These are phyloP conservation scores for Batkoa obscura DNA, from an alignment of 371 early-diverging fungal genomes.

Conservation along the genomic window DNA sequence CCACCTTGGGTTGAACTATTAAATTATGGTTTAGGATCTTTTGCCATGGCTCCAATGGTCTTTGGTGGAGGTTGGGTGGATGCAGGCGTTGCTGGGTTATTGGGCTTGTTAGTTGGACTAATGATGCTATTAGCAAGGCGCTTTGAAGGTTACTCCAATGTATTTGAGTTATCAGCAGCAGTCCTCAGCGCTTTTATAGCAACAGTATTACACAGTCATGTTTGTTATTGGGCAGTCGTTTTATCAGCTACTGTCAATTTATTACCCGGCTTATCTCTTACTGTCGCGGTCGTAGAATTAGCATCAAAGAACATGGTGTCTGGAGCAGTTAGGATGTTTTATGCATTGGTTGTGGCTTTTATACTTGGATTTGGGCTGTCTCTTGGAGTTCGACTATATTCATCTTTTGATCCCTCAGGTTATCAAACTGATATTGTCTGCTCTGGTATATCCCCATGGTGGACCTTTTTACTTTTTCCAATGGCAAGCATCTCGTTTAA, in stretches of 20 bases:
- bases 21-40: slow-evolving; percentile 32
- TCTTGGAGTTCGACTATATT: slow-evolving; percentile 28
- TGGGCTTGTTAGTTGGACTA: slow-evolving; percentile 21
- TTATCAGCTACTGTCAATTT: slow-evolving; percentile 25
- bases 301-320: slow-evolving; percentile 49
- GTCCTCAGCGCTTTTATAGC: slow-evolving; percentile 27
- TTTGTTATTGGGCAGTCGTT: slow-evolving; percentile 28
- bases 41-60: slow-evolving; percentile 23
- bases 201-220: slow-evolving; percentile 16
- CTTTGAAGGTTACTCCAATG: slow-evolving; percentile 23
- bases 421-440: slow-evolving; percentile 6
- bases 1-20: slow-evolving; percentile 22
- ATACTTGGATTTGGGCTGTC: slow-evolving; percentile 40
- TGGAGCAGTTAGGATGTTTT: slow-evolving; percentile 42
- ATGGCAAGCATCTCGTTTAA: slow-evolving; percentile 11
- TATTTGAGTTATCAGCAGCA: slow-evolving; percentile 29
- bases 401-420: slow-evolving; percentile 10
- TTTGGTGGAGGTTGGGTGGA: slow-evolving; percentile 28
- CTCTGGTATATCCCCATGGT: slow-evolving; percentile 12
- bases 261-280: slow-evolving; percentile 33
- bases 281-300: slow-evolving; percentile 43
- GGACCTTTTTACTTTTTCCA: slow-evolving; percentile 13
- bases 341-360: slow-evolving; percentile 39
- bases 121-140: slow-evolving; percentile 20
- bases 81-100: slow-evolving; percentile 20